A percentile compares a stretch with the other conserved stretches of the same genome.
These are phyloP conservation scores for Caloboletus firmus DNA, from an alignment of 1,284 basidiomycete genomes.

Conservation along the genomic window DNA sequence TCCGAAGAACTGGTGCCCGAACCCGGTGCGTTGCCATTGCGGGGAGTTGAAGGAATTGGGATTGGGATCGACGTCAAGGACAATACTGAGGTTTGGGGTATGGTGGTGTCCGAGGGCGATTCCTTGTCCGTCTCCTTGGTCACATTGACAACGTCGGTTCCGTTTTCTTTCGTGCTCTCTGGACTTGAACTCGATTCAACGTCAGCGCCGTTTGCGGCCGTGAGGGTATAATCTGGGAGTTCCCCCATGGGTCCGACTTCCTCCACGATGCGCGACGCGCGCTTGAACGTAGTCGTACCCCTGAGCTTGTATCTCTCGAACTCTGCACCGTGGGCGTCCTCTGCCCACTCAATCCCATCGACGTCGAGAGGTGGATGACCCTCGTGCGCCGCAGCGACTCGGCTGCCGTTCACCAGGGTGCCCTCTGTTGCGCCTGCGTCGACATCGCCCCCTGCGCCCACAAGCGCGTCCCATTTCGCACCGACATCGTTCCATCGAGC, in stretches of 20 bases:
- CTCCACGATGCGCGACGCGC: conserved; percentile 26
- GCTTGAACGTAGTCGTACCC: conserved; percentile 7
- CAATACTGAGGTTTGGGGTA: conserved; percentile 7
- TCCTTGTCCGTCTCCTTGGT: conserved; percentile 12
- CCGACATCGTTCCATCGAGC: conserved; percentile 50
- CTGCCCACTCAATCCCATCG: conserved; percentile 50
- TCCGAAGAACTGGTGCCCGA: conserved; percentile 48
- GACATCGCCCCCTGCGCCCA: conserved; percentile 19
- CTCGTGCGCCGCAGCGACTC: neutral
- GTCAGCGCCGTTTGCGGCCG: conserved; percentile 1
- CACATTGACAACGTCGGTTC: neutral
- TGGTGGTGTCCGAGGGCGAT: neutral
- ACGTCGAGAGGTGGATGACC: conserved; percentile 27
- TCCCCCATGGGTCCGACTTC: conserved; percentile 40
- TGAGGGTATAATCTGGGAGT: conserved; percentile 31
- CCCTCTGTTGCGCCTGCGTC: conserved; percentile 17
- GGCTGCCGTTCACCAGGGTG: conserved; percentile 4
- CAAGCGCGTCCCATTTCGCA: conserved; percentile 52
- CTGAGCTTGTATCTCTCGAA: conserved; percentile 31
- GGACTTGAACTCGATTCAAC: neutral
- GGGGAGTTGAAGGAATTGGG: conserved; percentile 30
- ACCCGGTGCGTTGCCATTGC: conserved; percentile 27
- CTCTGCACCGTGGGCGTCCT: conserved; percentile 43
- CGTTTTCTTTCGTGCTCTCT: neutral
- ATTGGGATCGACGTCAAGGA: conserved; percentile 23